Conservation (phyloP, 2,329 filamentous ascomycete genomes). For the Apiospora marii region DNA sequence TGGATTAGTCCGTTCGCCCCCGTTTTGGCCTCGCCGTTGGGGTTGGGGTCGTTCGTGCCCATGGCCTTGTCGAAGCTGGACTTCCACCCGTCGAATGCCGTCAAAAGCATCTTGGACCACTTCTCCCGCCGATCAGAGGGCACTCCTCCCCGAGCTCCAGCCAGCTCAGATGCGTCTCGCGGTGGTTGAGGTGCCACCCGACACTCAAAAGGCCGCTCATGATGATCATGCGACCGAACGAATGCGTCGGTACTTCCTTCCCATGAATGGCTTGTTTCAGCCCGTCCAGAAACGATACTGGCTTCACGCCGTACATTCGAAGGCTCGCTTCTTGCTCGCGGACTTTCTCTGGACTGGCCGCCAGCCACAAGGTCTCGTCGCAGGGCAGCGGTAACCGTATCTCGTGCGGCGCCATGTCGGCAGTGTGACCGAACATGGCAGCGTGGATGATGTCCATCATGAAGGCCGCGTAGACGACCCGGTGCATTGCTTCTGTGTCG, state of each 20-base stretch:
- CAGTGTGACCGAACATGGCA: conserved; percentile 90
- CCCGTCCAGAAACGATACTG: conserved; percentile 82
- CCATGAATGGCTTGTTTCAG: conserved; percentile 85
- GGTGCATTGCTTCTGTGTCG: conserved; percentile 83
- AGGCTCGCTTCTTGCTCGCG: conserved; percentile 79
- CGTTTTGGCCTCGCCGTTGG: conserved; percentile 60
- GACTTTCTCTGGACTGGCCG: conserved; percentile 78
- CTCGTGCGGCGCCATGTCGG: conserved; percentile 91
- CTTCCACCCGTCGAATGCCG: conserved; percentile 88
- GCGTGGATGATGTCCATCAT: conserved; percentile 90
- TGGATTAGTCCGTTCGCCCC: conserved; percentile 70
- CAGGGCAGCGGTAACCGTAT: conserved; percentile 86
- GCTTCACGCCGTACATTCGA: conserved; percentile 79
- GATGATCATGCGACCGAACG: conserved; percentile 87
- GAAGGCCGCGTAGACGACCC: conserved; percentile 88
- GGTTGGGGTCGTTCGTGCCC: conserved; percentile 46
- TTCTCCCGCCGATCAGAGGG: conserved; percentile 71
- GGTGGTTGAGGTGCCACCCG: conserved; percentile 89
- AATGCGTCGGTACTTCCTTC: conserved; percentile 82
- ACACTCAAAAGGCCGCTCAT: conserved; percentile 92
- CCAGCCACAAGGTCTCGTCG: conserved; percentile 86
- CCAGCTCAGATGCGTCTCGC: conserved; percentile 84
- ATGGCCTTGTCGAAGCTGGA: conserved; percentile 80
- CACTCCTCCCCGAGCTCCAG: conserved; percentile 68
- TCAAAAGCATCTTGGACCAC: conserved; percentile 79